Conservation (phyloP, 176 grass and related monocot species). For the Carex parvula region DNA sequence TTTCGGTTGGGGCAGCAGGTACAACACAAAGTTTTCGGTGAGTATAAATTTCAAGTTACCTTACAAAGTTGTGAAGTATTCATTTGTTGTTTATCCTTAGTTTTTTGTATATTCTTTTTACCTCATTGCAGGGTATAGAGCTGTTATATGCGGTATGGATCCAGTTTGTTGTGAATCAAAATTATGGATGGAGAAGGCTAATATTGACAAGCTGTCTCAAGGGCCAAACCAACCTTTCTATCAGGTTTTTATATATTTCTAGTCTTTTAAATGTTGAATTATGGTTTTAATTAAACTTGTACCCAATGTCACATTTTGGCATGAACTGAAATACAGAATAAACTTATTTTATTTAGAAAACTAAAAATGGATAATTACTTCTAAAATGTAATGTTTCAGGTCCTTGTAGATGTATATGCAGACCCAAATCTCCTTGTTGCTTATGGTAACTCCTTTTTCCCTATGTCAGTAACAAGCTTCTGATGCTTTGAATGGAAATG, state of each 20-base stretch:
- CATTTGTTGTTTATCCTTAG: slow-evolving; percentile 3
- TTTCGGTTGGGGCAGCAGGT: slow-evolving; percentile 88
- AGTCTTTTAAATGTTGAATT: neutral
- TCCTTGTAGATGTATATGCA: slow-evolving; percentile 85
- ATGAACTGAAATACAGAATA: slow-evolving; percentile 2
- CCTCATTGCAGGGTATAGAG: slow-evolving; percentile 77
- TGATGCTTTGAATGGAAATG: slow-evolving; percentile 16
- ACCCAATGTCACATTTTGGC: slow-evolving; percentile 22
- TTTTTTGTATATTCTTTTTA: slow-evolving; percentile 23
- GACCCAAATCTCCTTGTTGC: slow-evolving; percentile 95
- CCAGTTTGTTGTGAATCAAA: slow-evolving; percentile 88
- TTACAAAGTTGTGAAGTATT: slow-evolving; percentile 24
- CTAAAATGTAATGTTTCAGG: slow-evolving; percentile 39
- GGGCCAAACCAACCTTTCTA: slow-evolving; percentile 97
- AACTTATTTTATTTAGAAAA: neutral
- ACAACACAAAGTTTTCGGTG: slow-evolving; percentile 82
- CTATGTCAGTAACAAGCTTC: slow-evolving; percentile 17
- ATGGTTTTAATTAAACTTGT: neutral
- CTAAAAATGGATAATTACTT: neutral
- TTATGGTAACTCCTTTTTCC: slow-evolving; percentile 61
- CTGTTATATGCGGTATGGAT: slow-evolving; percentile 99
- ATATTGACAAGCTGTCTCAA: slow-evolving; percentile 65
- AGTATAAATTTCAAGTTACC: slow-evolving; percentile 30
- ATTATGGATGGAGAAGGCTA: slow-evolving; percentile 91
- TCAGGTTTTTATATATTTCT: slow-evolving; percentile 50